Evolutionary conservation across 805 yeast genomes (phyloP).

Genomic region (Saccharomyces jurei): DNA sequence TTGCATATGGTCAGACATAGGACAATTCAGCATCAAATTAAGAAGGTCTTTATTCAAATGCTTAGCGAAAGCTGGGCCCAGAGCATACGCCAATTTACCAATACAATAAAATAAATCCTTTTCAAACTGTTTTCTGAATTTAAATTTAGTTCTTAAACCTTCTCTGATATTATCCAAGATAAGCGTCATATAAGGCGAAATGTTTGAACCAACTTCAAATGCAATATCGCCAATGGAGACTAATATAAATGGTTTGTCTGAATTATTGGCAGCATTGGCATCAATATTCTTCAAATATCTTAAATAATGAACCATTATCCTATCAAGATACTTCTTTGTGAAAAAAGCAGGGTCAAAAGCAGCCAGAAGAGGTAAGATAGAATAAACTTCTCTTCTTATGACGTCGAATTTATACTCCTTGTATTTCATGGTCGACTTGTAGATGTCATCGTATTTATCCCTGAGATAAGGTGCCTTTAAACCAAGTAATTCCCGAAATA

Average conservation of each 20-base stretch:
- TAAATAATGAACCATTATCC: constrained; percentile 67
- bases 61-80: constrained; percentile 89
- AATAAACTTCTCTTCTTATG: constrained; percentile 77
- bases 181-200: constrained; percentile 81
- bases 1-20: constrained; percentile 77
- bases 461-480: constrained; percentile 67
- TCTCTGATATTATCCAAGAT: constrained; percentile 79
- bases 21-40: constrained; percentile 71
- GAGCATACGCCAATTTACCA: constrained; percentile 76
- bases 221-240: constrained; percentile 81
- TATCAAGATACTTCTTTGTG: constrained; percentile 72
- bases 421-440: constrained; percentile 63
- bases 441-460: constrained; percentile 65
- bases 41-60: constrained; percentile 75
- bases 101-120: constrained; percentile 84
- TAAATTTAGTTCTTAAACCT: constrained; percentile 47
- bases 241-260: constrained; percentile 68
- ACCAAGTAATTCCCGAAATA: constrained; percentile 67
- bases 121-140: constrained; percentile 63
- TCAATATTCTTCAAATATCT: constrained; percentile 67
- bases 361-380: constrained; percentile 76
- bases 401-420: constrained; percentile 70
- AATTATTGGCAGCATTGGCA: constrained; percentile 18
- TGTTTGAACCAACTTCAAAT: constrained; percentile 62
- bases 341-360: constrained; percentile 66